phyloP scores from a whole-genome alignment of 1,284 basidiomycete species.

The Flammula alnicola region DNA sequence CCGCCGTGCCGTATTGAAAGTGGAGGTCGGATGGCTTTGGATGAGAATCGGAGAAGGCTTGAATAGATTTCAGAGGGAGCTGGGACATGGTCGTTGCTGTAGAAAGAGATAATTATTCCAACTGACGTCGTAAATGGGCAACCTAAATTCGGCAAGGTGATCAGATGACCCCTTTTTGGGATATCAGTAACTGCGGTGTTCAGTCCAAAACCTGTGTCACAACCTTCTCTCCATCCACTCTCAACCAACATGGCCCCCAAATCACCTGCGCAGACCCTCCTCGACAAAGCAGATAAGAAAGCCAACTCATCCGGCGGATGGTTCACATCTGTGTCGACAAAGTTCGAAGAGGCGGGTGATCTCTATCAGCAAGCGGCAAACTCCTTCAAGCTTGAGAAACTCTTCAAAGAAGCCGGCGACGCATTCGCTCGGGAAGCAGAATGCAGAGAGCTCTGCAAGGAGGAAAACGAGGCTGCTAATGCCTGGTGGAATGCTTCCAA shows the following conservation, averaged over 20 bases:
- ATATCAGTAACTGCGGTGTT: constrained; percentile 7
- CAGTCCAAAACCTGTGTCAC: constrained; percentile 13
- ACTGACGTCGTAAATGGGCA: constrained; percentile 20
- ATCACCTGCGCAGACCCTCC: constrained; percentile 68
- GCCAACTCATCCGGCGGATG: constrained; percentile 82
- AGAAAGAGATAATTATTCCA: constrained; percentile 7
- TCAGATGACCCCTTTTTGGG: constrained; percentile 26
- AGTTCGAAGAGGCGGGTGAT: constrained; percentile 94
- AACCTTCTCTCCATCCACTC: constrained; percentile 2
- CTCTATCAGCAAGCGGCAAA: constrained; percentile 95
- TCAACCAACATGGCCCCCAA: constrained; percentile 54
- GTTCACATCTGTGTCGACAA: constrained; percentile 82
- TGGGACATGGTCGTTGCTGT: constrained; percentile 42
- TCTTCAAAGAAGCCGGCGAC: constrained; percentile 90
- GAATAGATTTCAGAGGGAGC: constrained; percentile 50
- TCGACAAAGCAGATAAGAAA: constrained; percentile 94
- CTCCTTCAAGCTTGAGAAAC: constrained; percentile 93
- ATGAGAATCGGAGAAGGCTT: constrained; percentile 57
- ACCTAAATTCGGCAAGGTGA: constrained; percentile 8
- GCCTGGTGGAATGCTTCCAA: constrained; percentile 98
- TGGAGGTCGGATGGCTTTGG: constrained; percentile 64
- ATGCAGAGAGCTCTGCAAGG: constrained; percentile 85
- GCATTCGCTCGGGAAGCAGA: constrained; percentile 90
- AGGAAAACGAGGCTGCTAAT: constrained; percentile 91
- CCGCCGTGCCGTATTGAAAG: constrained; percentile 94